Conservation (phyloP, 345 rosid genomes). For the Erodium maritimum region DNA sequence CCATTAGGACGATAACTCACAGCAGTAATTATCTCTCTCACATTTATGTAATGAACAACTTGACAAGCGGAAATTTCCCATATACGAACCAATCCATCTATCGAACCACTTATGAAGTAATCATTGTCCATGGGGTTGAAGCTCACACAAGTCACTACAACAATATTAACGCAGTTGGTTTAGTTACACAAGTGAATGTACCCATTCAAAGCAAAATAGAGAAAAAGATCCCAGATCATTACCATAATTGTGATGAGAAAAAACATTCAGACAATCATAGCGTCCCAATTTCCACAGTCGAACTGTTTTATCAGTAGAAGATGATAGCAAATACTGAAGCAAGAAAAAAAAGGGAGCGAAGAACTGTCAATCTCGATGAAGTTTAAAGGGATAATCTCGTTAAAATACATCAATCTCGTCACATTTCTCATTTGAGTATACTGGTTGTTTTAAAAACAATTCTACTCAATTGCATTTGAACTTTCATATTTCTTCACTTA, state of each 20-base stretch:
- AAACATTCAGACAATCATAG: slow-evolving; percentile 22
- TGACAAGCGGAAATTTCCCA: slow-evolving; percentile 46
- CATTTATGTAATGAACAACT: slow-evolving; percentile 53
- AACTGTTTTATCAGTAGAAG: slow-evolving; percentile 45
- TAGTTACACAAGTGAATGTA: neutral
- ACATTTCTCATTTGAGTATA: too few relatives aligned
- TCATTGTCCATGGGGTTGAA: slow-evolving; percentile 52
- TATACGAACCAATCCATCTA: slow-evolving; percentile 60
- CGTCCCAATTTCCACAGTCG: slow-evolving; percentile 43
- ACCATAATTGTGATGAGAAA: slow-evolving; percentile 36
- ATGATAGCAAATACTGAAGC: slow-evolving; percentile 32
- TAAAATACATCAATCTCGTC: too few relatives aligned
- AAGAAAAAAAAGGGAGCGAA: too few relatives aligned
- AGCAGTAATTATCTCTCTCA: slow-evolving; percentile 65
- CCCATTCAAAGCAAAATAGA: too few relatives aligned
- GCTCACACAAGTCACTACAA: slow-evolving; percentile 51
- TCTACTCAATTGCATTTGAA: too few relatives aligned
- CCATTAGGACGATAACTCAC: slow-evolving; percentile 52
- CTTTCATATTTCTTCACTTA: too few relatives aligned
- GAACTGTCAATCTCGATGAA: too few relatives aligned
- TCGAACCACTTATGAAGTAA: slow-evolving; percentile 54
- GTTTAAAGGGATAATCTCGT: too few relatives aligned
- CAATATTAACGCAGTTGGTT: neutral
- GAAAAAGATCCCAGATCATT: too few relatives aligned
- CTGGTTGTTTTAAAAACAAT: too few relatives aligned